Evolutionary conservation across 345 rosid genomes (phyloP).

Genomic region (Toxicodendron radicans): DNA sequence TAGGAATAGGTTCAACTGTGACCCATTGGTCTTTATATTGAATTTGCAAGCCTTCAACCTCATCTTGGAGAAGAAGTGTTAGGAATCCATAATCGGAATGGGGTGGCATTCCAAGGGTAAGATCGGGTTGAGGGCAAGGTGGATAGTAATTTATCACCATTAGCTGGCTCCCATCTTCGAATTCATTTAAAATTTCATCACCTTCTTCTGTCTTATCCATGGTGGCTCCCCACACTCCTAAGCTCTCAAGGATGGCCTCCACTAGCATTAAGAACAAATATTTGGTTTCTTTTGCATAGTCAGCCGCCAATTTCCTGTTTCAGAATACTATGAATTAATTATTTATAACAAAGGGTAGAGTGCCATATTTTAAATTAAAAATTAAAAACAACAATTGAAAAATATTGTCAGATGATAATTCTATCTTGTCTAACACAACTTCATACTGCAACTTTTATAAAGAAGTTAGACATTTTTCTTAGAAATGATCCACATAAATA

Average conservation of each 20-base stretch:
- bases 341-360: background rate
- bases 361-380: no score
- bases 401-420: no score
- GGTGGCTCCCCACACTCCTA: constrained; percentile 27
- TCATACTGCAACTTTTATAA: no score
- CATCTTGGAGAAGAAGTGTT: constrained; percentile 86
- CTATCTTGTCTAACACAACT: no score
- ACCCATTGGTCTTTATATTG: constrained; percentile 58
- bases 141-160: constrained; percentile 79
- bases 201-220: constrained; percentile 2
- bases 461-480: no score
- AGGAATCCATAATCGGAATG: constrained; percentile 92
- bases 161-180: constrained; percentile 73
- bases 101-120: constrained; percentile 90
- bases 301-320: constrained; percentile 60
- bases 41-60: constrained; percentile 75
- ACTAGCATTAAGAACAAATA: constrained; percentile 52
- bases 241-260: constrained; percentile 70
- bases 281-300: constrained; percentile 68
- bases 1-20: constrained; percentile 67
- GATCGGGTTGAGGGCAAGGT: constrained; percentile 82
- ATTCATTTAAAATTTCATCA: constrained; percentile 34
- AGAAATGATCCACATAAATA: no score
- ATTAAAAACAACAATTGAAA: no score
- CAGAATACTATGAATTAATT: background rate